phyloP scores from a whole-genome alignment of 768 basidiomycete species.

The Stropharia rugosoannulata region DNA sequence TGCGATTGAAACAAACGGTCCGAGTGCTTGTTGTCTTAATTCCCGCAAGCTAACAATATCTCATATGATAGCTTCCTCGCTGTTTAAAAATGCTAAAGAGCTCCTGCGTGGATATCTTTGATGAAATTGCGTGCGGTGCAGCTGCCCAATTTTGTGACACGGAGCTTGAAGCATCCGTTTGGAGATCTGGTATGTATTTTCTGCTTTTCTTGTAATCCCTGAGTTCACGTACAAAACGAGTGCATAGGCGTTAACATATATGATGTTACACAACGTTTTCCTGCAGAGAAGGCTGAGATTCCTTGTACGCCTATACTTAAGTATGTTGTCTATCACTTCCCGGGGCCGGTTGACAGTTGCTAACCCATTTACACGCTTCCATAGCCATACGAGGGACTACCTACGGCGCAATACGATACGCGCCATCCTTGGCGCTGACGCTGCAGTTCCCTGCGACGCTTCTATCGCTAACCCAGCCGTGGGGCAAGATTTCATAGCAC shows the following conservation, averaged over 20 bases:
- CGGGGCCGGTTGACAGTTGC: no score
- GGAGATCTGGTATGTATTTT: conserved; percentile 1
- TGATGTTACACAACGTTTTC: no score
- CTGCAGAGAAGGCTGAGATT: no score
- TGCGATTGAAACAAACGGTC: conserved; percentile 60
- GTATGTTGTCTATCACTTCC: no score
- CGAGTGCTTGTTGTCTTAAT: conserved; percentile 8
- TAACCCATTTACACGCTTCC: no score
- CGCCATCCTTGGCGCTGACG: conserved; percentile 33
- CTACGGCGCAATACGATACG: no score
- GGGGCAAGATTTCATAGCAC: conserved; percentile 40
- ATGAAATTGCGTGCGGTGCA: conserved; percentile 62
- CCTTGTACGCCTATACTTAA: no score
- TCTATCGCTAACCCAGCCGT: conserved; percentile 38
- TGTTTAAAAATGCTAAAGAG: conserved; percentile 57
- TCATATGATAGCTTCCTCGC: conserved; percentile 48
- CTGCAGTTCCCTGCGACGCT: conserved; percentile 33
- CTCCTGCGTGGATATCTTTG: conserved; percentile 62
- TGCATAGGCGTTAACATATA: conserved; percentile 46
- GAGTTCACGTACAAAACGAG: conserved; percentile 23
- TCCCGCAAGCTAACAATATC: no score
- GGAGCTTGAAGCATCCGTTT: conserved; percentile 23
- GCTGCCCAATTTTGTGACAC: conserved; percentile 60
- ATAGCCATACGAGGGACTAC: no score
- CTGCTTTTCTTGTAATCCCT: not conserved